Base-by-base conservation (phyloP, 2,329 filamentous ascomycete genomes). In the Beauveria bassiana region DNA sequence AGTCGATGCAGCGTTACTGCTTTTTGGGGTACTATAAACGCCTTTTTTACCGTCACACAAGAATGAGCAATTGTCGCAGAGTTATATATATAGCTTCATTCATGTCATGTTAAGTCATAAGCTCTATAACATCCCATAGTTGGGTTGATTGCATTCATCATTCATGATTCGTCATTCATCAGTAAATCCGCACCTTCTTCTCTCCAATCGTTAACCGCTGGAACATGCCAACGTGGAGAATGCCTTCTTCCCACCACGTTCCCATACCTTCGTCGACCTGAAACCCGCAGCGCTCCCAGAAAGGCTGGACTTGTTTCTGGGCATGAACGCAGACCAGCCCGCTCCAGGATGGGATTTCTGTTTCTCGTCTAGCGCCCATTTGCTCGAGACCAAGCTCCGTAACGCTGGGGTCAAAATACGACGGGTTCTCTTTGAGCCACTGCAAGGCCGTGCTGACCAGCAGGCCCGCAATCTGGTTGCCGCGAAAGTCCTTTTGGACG, bases 221-320 rank as follows among this genome's bases (percentile, higher is more conserved):
- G 65, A 84, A 96, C 92, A 97, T 96, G 63, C 90, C 92, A 20
- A 96, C 81, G 77, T 96, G 91, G 65, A 83, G 79, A 60, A 96
- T 93, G 4, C 89, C 90, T 69, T 95, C 91, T 73, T 97, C 92
- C 64, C 81, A 79, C 91, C 92, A 97, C 38, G 72, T 80, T 1
- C 90, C 90, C 83, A 93, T 84, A 10, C 75, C 78, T 69, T 89
- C 81, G 73, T 97, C 92, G 10, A 83, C 77, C 64, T 78, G 75
- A 72, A 96, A 97, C 0, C 91, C 92, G 73, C 87, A 82, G 69
- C 79, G 82, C 68, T 77, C 75, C 85, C 92, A 98, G 66, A 87
- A 78, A 31, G 74, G 75, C 65, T 85, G 79, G 16, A 89, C 85
- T 38, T 78, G 73, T 61, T 82, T 80, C 76, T 96, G 92, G 3